These are phyloP conservation scores for Hibiscus syriacus DNA, from an alignment of 345 rosid species.

Conservation along the genomic window DNA sequence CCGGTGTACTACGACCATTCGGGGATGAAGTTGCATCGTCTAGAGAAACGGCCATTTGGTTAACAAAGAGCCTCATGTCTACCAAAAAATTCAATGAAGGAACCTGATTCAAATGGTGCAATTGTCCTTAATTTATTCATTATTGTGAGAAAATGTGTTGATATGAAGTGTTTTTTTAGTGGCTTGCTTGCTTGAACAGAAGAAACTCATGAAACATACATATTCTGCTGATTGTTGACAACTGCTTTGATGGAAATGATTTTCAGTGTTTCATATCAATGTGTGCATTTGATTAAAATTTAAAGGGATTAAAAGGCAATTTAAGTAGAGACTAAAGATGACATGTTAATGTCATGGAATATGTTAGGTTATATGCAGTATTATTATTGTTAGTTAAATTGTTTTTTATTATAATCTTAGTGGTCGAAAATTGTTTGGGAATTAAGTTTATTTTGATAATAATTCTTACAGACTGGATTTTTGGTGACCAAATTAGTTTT, in stretches of 20 bases:
- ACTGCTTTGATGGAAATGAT: constrained; percentile 1
- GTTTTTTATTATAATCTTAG: too few relatives aligned
- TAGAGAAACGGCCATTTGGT: constrained; percentile 96
- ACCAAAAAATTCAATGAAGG: constrained; percentile 58
- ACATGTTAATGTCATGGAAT: too few relatives aligned
- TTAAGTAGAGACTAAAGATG: too few relatives aligned
- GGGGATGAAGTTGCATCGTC: constrained; percentile 90
- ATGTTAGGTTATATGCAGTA: too few relatives aligned
- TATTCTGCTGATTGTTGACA: constrained; percentile 20
- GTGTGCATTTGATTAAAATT: too few relatives aligned
- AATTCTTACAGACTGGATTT: too few relatives aligned
- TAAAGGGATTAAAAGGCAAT: too few relatives aligned
- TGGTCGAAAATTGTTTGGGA: too few relatives aligned
- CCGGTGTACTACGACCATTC: constrained; percentile 85
- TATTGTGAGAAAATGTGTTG: constrained; percentile 15
- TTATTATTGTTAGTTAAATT: too few relatives aligned
- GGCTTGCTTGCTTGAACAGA: constrained; percentile 21
- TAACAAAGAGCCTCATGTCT: constrained; percentile 83
- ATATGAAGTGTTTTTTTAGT: constrained; percentile 15
- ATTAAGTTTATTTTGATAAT: too few relatives aligned
- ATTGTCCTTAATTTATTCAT: constrained; percentile 22
- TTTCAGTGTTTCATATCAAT: too few relatives aligned
- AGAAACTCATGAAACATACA: constrained; percentile 10
- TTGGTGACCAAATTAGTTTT: too few relatives aligned
- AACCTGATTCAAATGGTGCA: constrained; percentile 25